Conservation (phyloP, 805 yeast species). For the Yarrowia sp. region DNA sequence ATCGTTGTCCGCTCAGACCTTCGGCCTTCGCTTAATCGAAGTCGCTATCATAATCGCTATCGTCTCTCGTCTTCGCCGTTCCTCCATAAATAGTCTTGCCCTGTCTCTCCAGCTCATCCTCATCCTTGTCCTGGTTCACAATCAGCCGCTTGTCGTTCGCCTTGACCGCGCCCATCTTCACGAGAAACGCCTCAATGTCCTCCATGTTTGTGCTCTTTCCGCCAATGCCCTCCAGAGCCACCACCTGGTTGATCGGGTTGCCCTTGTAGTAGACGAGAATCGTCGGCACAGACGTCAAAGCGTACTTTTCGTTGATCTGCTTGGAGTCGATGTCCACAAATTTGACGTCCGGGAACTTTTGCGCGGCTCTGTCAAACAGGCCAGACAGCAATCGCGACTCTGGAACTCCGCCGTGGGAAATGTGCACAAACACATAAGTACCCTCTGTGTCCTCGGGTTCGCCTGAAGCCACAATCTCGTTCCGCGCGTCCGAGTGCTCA, state of each 20-base stretch:
- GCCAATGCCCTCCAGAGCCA: conserved; percentile 78
- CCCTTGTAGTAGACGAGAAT: conserved; percentile 75
- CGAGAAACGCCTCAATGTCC: conserved; percentile 74
- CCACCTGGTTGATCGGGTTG: conserved; percentile 73
- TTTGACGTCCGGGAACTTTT: conserved; percentile 74
- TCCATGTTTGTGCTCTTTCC: conserved; percentile 69
- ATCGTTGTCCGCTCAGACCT: background rate
- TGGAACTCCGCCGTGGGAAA: conserved; percentile 57
- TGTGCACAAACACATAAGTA: conserved; percentile 68
- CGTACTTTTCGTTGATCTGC: conserved; percentile 90
- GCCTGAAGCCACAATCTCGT: conserved; percentile 1
- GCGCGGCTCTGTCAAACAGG: conserved; percentile 57
- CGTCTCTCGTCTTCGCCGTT: background rate
- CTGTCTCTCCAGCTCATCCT: conserved; percentile 1
- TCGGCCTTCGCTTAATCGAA: background rate
- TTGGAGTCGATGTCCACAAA: conserved; percentile 89
- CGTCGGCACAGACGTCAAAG: conserved; percentile 89
- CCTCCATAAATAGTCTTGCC: conserved; percentile 2
- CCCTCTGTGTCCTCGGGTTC: conserved; percentile 35
- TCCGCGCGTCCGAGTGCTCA: background rate
- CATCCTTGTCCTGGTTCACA: conserved; percentile 48
- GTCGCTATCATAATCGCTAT: background rate
- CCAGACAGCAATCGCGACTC: conserved; percentile 72
- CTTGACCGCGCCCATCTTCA: conserved; percentile 62
- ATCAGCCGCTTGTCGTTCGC: conserved; percentile 64